Percentiles rank a stretch among this genome's conserved stretches.
These are phyloP conservation scores for Pichia deserticola DNA, from an alignment of 805 yeast genomes.

Conservation along the genomic window DNA sequence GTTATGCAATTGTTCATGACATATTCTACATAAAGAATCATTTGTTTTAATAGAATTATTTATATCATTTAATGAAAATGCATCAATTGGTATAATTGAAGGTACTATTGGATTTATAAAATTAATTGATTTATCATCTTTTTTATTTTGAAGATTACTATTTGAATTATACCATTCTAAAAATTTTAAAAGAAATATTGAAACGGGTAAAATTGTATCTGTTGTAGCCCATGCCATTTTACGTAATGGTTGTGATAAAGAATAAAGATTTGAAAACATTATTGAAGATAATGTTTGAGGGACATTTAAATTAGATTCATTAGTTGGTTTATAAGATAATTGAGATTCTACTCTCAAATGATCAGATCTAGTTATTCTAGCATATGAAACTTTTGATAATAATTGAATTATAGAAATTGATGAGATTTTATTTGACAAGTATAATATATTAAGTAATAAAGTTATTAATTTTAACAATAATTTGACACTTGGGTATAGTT, in stretches of 20 bases:
- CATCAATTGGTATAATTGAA: slow-evolving; percentile 1
- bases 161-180: slow-evolving; percentile 91
- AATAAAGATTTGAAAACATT: not conserved
- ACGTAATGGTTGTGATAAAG: slow-evolving; percentile 17
- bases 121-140: slow-evolving; percentile 33
- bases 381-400: slow-evolving; percentile 54
- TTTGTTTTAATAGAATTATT: slow-evolving; percentile 25
- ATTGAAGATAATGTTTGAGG: slow-evolving; percentile 5
- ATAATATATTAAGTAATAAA: slow-evolving; percentile 52
- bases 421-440: slow-evolving; percentile 57
- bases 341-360: slow-evolving; percentile 33
- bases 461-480: slow-evolving; percentile 40
- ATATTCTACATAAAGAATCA: slow-evolving; percentile 52
- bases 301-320: not conserved
- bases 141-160: slow-evolving; percentile 51
- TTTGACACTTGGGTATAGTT: slow-evolving; percentile 54
- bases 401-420: slow-evolving; percentile 58
- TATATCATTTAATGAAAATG: slow-evolving; percentile 6
- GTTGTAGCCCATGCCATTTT: slow-evolving; percentile 22
- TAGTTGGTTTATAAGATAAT: not conserved
- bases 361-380: slow-evolving; percentile 51
- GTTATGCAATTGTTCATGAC: slow-evolving; percentile 55
- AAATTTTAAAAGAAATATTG: slow-evolving; percentile 74
- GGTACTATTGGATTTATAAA: slow-evolving; percentile 8
- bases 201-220: slow-evolving; percentile 60